These are phyloP conservation scores for Nicotiana otophora DNA, from an alignment of 257 asterid species.

Conservation along the genomic window DNA sequence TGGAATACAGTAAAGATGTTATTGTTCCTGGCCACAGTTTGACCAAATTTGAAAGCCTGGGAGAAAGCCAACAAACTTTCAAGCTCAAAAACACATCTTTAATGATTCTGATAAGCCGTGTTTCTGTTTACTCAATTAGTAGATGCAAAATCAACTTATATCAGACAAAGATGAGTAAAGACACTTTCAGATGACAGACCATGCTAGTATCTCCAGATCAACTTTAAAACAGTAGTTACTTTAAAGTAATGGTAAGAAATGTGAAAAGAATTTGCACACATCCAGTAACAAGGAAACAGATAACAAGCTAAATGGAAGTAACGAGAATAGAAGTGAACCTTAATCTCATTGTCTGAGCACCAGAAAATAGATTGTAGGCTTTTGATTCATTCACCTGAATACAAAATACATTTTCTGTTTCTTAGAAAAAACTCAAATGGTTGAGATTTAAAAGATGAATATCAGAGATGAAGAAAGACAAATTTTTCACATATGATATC, in stretches of 20 bases:
- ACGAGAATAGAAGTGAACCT: constrained; percentile 42
- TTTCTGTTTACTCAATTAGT: neutral
- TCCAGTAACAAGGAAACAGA: neutral
- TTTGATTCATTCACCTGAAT: constrained; percentile 75
- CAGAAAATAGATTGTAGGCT: constrained; percentile 48
- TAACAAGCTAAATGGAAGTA: neutral
- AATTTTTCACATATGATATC: neutral
- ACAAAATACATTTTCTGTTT: neutral
- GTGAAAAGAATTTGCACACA: neutral
- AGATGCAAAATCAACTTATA: neutral
- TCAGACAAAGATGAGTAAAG: neutral
- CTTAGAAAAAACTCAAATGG: neutral
- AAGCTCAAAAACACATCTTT: neutral
- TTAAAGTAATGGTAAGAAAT: neutral
- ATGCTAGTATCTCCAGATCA: neutral
- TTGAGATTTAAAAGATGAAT: neutral
- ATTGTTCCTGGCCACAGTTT: constrained; percentile 1
- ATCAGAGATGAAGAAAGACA: neutral
- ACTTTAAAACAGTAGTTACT: neutral
- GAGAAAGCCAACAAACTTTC: neutral
- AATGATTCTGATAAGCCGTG: neutral
- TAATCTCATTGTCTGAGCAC: constrained; percentile 58
- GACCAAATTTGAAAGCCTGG: neutral
- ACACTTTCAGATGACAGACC: neutral
- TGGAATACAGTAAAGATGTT: neutral